These are phyloP conservation scores for Colletotrichum destructivum DNA, from an alignment of 2,329 filamentous ascomycete genomes.

Conservation along the genomic window DNA sequence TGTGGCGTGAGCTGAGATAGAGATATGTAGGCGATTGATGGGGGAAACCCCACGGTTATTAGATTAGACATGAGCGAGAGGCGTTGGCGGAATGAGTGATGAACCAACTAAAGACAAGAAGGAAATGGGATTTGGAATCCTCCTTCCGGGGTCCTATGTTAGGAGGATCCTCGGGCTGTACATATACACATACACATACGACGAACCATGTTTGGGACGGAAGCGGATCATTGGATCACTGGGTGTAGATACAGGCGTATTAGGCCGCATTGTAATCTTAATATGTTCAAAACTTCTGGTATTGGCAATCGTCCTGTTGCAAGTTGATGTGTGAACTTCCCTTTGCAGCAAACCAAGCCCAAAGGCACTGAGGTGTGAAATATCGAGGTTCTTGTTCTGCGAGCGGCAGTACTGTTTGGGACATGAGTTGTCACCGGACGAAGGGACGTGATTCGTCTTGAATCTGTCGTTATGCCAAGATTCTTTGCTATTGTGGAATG, in stretches of 20 bases:
- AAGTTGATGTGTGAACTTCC: background rate
- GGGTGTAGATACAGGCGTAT: conserved; percentile 23
- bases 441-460: background rate
- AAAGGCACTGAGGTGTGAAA: background rate
- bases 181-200: conserved; percentile 21
- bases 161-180: conserved; percentile 28
- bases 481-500: background rate
- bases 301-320: background rate
- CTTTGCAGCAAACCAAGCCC: background rate
- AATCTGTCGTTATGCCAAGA: background rate
- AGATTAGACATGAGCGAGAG: conserved; percentile 34
- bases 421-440: background rate
- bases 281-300: background rate
- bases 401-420: background rate
- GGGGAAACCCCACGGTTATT: conserved; percentile 15
- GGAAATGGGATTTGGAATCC: background rate
- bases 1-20: conserved; percentile 74
- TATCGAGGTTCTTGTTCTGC: background rate
- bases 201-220: conserved; percentile 21
- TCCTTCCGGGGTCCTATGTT: conserved; percentile 16
- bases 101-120: conserved; percentile 20
- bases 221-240: conserved; percentile 38
- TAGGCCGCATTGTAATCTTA: conserved; percentile 31
- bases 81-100: conserved; percentile 32
- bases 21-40: background rate